phyloP scores from a whole-genome alignment of 208 protist genomes.

The Spironucleus salmonicida region DNA sequence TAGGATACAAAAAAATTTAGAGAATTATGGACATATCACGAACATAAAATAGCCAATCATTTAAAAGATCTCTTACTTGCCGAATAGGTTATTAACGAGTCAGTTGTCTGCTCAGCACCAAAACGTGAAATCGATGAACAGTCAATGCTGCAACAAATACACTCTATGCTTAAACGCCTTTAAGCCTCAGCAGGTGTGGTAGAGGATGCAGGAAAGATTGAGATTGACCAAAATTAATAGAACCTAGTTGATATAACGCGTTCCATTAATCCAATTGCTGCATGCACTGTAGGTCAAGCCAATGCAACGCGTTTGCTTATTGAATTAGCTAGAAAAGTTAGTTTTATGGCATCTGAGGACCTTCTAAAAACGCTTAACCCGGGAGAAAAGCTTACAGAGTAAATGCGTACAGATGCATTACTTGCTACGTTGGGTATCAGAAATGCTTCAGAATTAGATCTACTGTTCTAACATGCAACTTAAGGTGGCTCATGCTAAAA shows the following conservation, averaged over 20 bases:
- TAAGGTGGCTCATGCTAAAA: background rate
- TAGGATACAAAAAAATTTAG: background rate
- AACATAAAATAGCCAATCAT: background rate
- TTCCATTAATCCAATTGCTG: conserved; percentile 10
- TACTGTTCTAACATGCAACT: conserved; percentile 9
- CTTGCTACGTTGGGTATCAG: conserved; percentile 20
- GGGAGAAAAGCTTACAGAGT: background rate
- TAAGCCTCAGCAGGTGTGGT: background rate
- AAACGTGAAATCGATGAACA: background rate
- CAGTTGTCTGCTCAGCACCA: background rate
- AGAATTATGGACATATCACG: conserved; percentile 18
- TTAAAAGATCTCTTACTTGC: conserved; percentile 1
- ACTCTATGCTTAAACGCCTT: background rate
- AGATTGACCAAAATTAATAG: background rate
- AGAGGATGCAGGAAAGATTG: background rate
- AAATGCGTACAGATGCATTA: conserved; percentile 3
- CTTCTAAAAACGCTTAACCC: background rate
- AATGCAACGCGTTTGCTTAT: background rate
- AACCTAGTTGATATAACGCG: background rate
- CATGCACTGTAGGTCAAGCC: background rate
- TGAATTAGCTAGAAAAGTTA: background rate
- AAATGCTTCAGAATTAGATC: conserved; percentile 6
- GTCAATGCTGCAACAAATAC: background rate
- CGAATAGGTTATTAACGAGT: conserved; percentile 27
- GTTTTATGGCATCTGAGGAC: conserved; percentile 13